phyloP scores from a whole-genome alignment of 2,329 filamentous ascomycete species.

The Ceratocystis cubensis region DNA sequence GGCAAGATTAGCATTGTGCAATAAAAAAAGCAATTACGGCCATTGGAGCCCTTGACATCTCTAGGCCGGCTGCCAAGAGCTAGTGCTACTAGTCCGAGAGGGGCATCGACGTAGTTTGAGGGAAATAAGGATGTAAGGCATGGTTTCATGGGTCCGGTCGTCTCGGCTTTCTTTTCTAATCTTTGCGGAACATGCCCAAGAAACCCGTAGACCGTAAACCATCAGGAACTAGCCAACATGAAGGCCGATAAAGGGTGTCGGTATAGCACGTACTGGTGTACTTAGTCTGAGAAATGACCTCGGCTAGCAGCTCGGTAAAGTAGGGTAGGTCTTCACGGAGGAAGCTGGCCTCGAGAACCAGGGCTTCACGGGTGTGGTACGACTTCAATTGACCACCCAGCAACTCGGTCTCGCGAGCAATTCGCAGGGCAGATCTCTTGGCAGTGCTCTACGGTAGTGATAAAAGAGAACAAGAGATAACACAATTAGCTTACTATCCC shows the following conservation, averaged over 20 bases:
- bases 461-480: conserved; percentile 34
- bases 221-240: background rate
- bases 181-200: conserved; percentile 17
- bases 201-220: background rate
- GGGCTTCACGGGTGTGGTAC: conserved; percentile 83
- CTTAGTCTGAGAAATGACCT: conserved; percentile 79
- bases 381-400: conserved; percentile 80
- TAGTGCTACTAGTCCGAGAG: background rate
- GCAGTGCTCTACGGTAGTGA: conserved; percentile 56
- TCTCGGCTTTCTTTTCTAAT: conserved; percentile 14
- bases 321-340: conserved; percentile 91
- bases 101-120: background rate
- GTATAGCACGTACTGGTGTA: conserved; percentile 51
- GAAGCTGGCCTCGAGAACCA: conserved; percentile 89
- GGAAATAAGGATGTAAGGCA: background rate
- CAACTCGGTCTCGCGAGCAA: conserved; percentile 88
- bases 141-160: background rate
- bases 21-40: background rate
- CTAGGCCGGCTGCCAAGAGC: background rate
- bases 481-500: conserved; percentile 23
- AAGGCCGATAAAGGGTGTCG: conserved; percentile 22
- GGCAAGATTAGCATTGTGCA: conserved; percentile 21
- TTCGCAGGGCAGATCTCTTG: conserved; percentile 79
- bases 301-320: conserved; percentile 88
- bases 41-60: background rate